These are phyloP conservation scores for Trichoderma afroharzianum DNA, from an alignment of 2,329 filamentous ascomycete genomes.

Conservation along the genomic window DNA sequence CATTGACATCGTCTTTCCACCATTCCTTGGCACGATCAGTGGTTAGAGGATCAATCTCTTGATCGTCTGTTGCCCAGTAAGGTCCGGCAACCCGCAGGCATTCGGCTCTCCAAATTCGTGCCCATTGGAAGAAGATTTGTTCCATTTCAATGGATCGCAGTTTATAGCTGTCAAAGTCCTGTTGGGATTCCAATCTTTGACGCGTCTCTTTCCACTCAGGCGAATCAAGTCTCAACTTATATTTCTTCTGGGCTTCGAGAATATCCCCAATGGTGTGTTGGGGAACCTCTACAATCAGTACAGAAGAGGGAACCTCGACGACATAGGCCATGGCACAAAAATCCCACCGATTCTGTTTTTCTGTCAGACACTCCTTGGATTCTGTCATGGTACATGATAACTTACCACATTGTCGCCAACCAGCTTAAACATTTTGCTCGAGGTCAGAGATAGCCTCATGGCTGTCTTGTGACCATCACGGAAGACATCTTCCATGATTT, in stretches of 20 bases:
- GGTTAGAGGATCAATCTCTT: background rate
- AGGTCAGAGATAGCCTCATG: constrained; percentile 23
- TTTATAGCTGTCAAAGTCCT: background rate
- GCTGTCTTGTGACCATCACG: constrained; percentile 25
- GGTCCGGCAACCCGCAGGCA: background rate
- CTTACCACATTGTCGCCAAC: constrained; percentile 26
- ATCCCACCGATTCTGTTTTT: constrained; percentile 28
- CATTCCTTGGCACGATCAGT: background rate
- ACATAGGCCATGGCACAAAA: constrained; percentile 21
- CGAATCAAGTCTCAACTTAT: constrained; percentile 13
- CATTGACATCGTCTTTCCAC: background rate
- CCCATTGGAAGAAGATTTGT: background rate
- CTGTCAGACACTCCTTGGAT: background rate
- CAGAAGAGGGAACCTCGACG: constrained; percentile 20
- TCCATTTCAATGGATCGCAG: background rate
- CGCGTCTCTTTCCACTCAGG: background rate
- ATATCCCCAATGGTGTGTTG: constrained; percentile 26
- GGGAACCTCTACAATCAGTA: constrained; percentile 28
- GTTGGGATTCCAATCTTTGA: background rate
- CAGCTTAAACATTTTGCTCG: constrained; percentile 23
- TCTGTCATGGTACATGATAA: background rate
- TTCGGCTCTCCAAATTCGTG: background rate
- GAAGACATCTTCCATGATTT: constrained; percentile 21
- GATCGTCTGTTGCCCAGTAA: background rate
- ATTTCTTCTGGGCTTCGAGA: background rate